Evolutionary conservation across 139 green algal genomes (phyloP).

Genomic region (Chlorella sp.): DNA sequence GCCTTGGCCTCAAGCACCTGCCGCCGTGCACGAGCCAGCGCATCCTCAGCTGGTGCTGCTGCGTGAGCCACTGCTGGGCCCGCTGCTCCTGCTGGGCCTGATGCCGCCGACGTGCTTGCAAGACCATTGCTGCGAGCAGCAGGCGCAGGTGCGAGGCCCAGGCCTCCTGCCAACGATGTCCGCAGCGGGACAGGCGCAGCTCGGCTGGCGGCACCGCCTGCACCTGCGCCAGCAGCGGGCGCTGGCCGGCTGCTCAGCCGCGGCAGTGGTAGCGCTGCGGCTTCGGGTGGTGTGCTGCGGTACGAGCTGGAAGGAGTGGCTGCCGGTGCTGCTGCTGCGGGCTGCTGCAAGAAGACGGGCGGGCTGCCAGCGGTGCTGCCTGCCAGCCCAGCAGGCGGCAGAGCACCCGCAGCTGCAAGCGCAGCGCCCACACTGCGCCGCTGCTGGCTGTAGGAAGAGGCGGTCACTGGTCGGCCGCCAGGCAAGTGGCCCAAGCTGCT

Average conservation of each 20-base stretch:
- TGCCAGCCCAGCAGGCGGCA: no score
- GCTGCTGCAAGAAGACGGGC: neutral
- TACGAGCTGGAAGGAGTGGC: neutral
- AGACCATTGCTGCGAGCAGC: no score
- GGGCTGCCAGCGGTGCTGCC: neutral
- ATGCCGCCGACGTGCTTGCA: neutral
- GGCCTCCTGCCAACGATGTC: no score
- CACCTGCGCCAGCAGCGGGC: neutral
- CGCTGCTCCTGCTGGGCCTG: neutral
- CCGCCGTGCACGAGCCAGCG: constrained; percentile 33
- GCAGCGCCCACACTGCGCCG: constrained; percentile 22
- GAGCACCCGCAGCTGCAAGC: neutral
- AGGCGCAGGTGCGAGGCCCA: no score
- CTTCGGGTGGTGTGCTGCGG: neutral
- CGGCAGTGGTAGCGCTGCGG: neutral
- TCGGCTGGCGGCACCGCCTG: neutral
- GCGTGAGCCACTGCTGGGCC: neutral
- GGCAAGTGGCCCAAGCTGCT: neutral
- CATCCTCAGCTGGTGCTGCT: constrained; percentile 23
- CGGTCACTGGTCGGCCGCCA: neutral
- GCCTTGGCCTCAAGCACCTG: constrained; percentile 49
- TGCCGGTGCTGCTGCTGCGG: neutral
- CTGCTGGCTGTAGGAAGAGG: neutral
- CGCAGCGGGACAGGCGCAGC: neutral
- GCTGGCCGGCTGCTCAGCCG: neutral